Percentiles rank a stretch among this genome's conserved stretches.
Conservation (phyloP, 2,329 filamentous ascomycete species). For the Beauveria asiatica region DNA sequence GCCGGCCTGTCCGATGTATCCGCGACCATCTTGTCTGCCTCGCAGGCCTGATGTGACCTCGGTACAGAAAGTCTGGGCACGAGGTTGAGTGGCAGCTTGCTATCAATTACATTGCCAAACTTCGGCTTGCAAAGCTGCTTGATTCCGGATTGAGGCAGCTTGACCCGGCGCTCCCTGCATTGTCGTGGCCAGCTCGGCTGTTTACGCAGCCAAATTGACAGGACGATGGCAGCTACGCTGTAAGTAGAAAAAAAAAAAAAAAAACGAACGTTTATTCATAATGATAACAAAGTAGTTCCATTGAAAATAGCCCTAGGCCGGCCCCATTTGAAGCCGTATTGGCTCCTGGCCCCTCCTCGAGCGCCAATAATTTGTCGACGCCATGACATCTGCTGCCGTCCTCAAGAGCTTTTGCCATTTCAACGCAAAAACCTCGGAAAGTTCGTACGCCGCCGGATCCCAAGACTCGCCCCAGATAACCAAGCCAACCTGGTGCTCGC, state of each 20-base stretch:
- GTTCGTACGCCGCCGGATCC: constrained; percentile 37
- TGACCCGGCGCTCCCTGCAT: background rate
- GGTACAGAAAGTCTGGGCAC: constrained; percentile 13
- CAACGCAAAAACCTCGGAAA: constrained; percentile 31
- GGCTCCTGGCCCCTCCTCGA: background rate
- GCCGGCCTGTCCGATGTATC: constrained; percentile 6
- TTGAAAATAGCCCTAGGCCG: background rate
- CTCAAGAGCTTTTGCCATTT: constrained; percentile 34
- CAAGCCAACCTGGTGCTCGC: constrained; percentile 17
- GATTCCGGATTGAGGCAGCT: background rate
- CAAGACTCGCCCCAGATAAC: constrained; percentile 41
- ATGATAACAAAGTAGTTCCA: no score
- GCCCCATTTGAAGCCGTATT: background rate
- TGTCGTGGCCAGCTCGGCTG: background rate
- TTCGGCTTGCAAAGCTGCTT: constrained; percentile 39
- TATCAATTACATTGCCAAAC: constrained; percentile 44
- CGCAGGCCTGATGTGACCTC: constrained; percentile 11
- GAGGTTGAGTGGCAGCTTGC: constrained; percentile 34
- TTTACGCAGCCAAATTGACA: background rate
- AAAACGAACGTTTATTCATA: background rate
- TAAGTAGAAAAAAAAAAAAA: background rate
- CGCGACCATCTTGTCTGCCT: constrained; percentile 11
- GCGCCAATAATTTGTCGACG: background rate
- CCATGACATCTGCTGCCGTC: background rate
- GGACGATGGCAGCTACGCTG: background rate